Base-by-base conservation (phyloP, 2,329 filamentous ascomycete species). In the Ophiosphaerella korrae region DNA sequence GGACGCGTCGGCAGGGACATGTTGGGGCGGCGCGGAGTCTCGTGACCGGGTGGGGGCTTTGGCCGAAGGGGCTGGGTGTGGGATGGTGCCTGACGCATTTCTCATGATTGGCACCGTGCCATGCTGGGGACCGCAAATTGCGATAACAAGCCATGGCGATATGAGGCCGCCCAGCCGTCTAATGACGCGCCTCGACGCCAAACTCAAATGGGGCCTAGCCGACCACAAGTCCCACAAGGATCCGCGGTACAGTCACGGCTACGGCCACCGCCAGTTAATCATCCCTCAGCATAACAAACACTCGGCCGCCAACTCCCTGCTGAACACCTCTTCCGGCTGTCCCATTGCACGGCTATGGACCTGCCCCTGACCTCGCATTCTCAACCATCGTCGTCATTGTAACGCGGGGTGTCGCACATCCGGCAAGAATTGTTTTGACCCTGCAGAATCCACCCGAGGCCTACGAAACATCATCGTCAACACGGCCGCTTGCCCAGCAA, bases 81-180 rank as follows among this genome's bases (percentile, higher is more conserved):
- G 24, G 8, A 26, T 8, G 24, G 24, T 26, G 24, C 5, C 24
- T 26, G 58, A 43, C 49, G 52, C 60, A 48, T 50, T 49, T 52
- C 60, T 64, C 67, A 70, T 68, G 53, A 53, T 58, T 52, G 29
- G 45, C 39, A 58, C 54, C 50, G 49, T 51, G 57, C 50, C 64
- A 65, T 66, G 12, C 38, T 24, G 37, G 39, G 33, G 41, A n/a
- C 37, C 21, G 42, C 21, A 49, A 43, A 52, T 40, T 44, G 45
- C 40, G 48, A 35, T 21, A 21, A 2, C 45, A 39, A 45, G 42
- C 45, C 33, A n/a, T 53, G 38, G 52, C 53, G 53, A 44, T 23
- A 36, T 46, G 52, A 57, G 52, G 57, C 44, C 31, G 38, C 35
- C 40, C 16, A 39, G 35, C 3, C 6, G 7, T 29, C 26, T 29